Conservation (phyloP, 2,329 filamentous ascomycete species). For the Ambrosiella beaveri region DNA sequence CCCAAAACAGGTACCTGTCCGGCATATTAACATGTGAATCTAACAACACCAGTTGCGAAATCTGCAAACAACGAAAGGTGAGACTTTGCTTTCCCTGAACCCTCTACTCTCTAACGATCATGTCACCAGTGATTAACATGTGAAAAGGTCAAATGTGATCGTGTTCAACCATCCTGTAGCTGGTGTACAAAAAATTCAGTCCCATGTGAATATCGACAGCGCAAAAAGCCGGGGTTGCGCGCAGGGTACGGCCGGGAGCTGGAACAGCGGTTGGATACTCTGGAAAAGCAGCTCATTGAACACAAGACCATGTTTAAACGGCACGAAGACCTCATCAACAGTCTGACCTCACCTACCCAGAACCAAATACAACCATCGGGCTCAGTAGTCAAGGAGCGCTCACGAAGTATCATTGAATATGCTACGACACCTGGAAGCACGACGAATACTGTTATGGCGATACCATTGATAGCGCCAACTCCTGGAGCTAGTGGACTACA, state of each 20-base stretch:
- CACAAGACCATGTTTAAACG: conserved; percentile 49
- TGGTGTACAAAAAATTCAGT: conserved; percentile 50
- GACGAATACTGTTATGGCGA: neutral
- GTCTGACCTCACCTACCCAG: neutral
- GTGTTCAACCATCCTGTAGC: conserved; percentile 53
- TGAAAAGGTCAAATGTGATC: conserved; percentile 52
- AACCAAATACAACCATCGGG: neutral
- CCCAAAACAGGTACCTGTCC: neutral
- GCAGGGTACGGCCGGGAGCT: conserved; percentile 57
- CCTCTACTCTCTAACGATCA: neutral
- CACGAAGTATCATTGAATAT: neutral
- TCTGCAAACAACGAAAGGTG: conserved; percentile 70
- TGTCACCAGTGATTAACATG: neutral
- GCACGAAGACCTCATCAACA: conserved; percentile 25
- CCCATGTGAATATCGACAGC: conserved; percentile 49
- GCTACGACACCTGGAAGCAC: neutral
- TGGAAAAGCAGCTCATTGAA: conserved; percentile 47
- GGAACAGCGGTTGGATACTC: conserved; percentile 52
- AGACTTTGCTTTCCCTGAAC: neutral
- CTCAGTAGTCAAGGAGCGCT: neutral
- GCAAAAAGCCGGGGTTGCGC: conserved; percentile 48
- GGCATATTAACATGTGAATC: neutral
- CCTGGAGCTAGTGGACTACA: neutral
- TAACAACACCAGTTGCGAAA: conserved; percentile 41
- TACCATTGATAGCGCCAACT: neutral